Conservation (phyloP, 106 monocot genomes). For the Apostasia ramifera region DNA sequence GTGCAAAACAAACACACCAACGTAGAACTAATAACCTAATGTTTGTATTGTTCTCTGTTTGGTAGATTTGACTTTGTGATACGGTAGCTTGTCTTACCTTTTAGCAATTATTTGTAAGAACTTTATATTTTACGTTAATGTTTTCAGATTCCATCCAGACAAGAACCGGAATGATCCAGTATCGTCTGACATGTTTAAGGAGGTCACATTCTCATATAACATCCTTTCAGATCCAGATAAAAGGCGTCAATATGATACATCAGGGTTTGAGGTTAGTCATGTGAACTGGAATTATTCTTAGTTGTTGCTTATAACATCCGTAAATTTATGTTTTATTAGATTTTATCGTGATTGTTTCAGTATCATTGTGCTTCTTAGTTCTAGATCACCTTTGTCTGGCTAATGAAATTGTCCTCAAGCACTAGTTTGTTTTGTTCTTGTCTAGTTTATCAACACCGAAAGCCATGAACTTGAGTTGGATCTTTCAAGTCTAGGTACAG, state of each 20-base stretch:
- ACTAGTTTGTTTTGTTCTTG: conserved; percentile 1
- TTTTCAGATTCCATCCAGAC: conserved; percentile 94
- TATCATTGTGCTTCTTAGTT: background rate
- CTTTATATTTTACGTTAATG: background rate
- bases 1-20: too few relatives aligned
- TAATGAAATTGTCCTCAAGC: background rate
- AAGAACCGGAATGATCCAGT: conserved; percentile 96
- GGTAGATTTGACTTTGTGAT: background rate
- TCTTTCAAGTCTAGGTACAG: conserved; percentile 82
- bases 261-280: conserved; percentile 76
- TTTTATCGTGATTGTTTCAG: too few relatives aligned
- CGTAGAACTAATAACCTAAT: too few relatives aligned
- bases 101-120: background rate
- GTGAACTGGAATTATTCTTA: too few relatives aligned
- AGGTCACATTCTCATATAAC: conserved; percentile 89
- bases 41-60: background rate
- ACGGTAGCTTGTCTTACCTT: background rate
- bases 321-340: too few relatives aligned
- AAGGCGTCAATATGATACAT: conserved; percentile 77
- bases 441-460: conserved; percentile 83
- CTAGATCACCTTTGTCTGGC: background rate
- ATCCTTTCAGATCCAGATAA: conserved; percentile 93
- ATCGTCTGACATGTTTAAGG: conserved; percentile 82
- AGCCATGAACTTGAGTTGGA: conserved; percentile 90
- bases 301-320: too few relatives aligned